Evolutionary conservation across 257 asterid species (phyloP).

Genomic region (Anisodus acutangulus): DNA sequence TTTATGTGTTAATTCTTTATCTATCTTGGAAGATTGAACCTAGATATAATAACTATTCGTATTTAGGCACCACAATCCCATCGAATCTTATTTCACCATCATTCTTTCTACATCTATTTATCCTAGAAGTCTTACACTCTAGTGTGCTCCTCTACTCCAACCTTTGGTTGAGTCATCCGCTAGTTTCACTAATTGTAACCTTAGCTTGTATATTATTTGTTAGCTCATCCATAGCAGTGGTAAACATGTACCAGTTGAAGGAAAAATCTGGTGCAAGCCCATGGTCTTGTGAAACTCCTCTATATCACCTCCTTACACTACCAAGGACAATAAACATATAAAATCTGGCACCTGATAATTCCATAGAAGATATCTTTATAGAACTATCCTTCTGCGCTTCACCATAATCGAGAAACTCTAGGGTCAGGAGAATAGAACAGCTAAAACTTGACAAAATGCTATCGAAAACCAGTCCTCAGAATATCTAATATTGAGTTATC

Average conservation of each 20-base stretch:
- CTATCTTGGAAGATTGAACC: background rate
- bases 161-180: background rate
- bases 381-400: background rate
- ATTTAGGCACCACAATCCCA: background rate
- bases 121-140: background rate
- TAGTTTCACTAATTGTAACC: background rate
- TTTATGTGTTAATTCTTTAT: too few relatives aligned
- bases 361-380: background rate
- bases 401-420: background rate
- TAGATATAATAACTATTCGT: background rate
- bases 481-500: background rate
- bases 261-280: too few relatives aligned
- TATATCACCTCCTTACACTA: background rate
- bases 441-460: background rate
- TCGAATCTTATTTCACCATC: background rate
- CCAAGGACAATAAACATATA: background rate
- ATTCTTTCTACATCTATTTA: background rate
- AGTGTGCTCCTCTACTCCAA: constrained; percentile 8
- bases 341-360: background rate
- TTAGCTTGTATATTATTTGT: background rate
- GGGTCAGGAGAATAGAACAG: background rate
- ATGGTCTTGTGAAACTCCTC: too few relatives aligned
- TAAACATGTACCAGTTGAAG: too few relatives aligned
- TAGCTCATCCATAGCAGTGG: background rate
- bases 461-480: background rate